Conservation (phyloP, 805 yeast genomes). For the Barnettozyma botsteinii region DNA sequence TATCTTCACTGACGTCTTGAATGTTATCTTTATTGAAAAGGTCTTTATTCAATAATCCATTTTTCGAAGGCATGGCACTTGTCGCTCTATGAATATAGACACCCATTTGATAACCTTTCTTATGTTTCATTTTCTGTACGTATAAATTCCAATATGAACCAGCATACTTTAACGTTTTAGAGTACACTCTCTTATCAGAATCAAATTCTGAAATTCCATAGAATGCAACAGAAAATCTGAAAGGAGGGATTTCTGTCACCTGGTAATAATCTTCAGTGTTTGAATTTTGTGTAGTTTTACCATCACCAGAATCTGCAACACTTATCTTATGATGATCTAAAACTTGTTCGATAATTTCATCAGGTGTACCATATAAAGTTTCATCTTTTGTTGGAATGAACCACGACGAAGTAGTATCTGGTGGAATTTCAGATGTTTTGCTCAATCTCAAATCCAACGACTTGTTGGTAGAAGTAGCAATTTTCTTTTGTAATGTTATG, state of each 20-base stretch:
- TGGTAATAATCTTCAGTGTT: conserved; percentile 17
- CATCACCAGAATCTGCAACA: conserved; percentile 11
- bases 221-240: conserved; percentile 48
- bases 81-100: conserved; percentile 50
- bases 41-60: conserved; percentile 37
- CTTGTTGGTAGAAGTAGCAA: conserved; percentile 27
- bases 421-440: conserved; percentile 24
- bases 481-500: conserved; percentile 35
- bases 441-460: conserved; percentile 27
- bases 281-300: conserved; percentile 19
- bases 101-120: conserved; percentile 45
- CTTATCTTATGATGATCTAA: conserved; percentile 22
- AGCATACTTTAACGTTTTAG: conserved; percentile 52
- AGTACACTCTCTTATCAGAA: conserved; percentile 43
- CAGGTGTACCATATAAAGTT: conserved; percentile 41
- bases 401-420: conserved; percentile 29
- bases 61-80: conserved; percentile 32
- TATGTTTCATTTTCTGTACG: conserved; percentile 41
- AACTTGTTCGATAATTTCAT: conserved; percentile 27
- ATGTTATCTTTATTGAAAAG: conserved; percentile 18
- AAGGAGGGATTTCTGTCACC: conserved; percentile 46
- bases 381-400: conserved; percentile 43
- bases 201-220: conserved; percentile 39
- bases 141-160: conserved; percentile 57
- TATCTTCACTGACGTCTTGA: conserved; percentile 6